A percentile compares a stretch with the other conserved stretches of the same genome.
Evolutionary conservation across 345 rosid species (phyloP).

Genomic region (Xanthoceras sorbifolium): DNA sequence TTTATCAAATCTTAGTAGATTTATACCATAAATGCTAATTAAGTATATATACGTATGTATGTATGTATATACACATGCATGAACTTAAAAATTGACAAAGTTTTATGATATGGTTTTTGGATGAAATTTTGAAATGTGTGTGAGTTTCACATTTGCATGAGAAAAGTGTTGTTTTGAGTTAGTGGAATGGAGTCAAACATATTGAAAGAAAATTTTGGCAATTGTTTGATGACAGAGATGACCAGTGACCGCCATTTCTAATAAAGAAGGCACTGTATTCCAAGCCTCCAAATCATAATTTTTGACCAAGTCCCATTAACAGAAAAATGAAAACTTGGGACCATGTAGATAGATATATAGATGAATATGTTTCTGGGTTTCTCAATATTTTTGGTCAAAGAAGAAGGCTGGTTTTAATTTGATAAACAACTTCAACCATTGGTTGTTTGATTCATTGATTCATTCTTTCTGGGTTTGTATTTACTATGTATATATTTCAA

Average conservation of each 20-base stretch:
- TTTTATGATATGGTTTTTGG: neutral
- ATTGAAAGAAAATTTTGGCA: slow-evolving; percentile 9
- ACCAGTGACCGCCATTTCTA: neutral
- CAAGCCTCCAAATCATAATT: slow-evolving; percentile 5
- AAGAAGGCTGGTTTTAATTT: neutral
- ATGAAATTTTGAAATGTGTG: no score
- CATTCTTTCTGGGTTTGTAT: neutral
- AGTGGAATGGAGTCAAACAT: neutral
- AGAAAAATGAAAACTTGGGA: neutral
- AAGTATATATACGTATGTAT: neutral
- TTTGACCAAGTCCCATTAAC: neutral
- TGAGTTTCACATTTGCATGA: neutral
- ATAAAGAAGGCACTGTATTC: slow-evolving; percentile 12
- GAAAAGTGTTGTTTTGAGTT: no score
- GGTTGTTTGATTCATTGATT: neutral
- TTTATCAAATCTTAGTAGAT: no score
- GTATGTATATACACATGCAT: neutral
- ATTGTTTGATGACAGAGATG: neutral
- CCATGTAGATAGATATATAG: neutral
- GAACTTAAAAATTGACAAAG: neutral
- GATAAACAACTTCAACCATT: neutral
- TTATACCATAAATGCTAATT: neutral
- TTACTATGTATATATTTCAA: neutral
- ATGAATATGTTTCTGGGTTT: neutral
- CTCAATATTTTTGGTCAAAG: neutral